Evolutionary conservation across 345 rosid species (phyloP), one percentile per base, ranked within the genome.

Genomic region (Eutrema heterophyllum): DNA sequence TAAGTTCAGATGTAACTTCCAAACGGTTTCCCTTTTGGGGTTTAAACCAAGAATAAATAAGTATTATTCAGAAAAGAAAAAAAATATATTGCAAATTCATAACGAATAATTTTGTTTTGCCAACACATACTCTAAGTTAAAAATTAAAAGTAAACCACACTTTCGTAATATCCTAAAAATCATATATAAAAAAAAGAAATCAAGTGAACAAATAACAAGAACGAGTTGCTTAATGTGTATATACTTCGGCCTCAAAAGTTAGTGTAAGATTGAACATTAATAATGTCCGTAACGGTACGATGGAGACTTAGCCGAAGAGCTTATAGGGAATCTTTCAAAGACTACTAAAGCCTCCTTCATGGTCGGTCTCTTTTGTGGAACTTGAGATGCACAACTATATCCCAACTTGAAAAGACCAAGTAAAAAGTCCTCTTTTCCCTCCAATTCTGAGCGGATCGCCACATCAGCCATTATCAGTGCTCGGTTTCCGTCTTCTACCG

Each of bases 281-380:
- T 76, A 70, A 11, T 63, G 76, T 70, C 80, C 67, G 43, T 70
- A 76, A 38, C 41, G 80, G 67, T 63, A 76, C 39, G 60, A 64
- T 64, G 80, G 79, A 64, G 76, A 71, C 64, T 70, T 71, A 35
- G 58, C 7, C 2, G 88, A 77, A 1, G 83, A 70, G 35, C 13
- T 38, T 18, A 56, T 33, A 10, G 98, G 91, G 43, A 91, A 50
- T 70, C 85, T 91, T 13, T 91, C 98, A 24, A 94, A 83, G 35
- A 87, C 83, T 67, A 86, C 88, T 2, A 88, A 59, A 21, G 78
- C 91, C 62, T 94, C 97, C 78, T 89, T 94, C 87, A 94, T 89
- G 5, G 92, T 9, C 2, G 97, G 98, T 79, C 98, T 91, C 87
- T 84, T 91, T 53, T 89, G 96, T 33, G 96, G 89, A n/a, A 86